These are phyloP conservation scores for Nadsonia starkeyi-henricii DNA, from an alignment of 1,139 yeast genomes.

Conservation along the genomic window DNA sequence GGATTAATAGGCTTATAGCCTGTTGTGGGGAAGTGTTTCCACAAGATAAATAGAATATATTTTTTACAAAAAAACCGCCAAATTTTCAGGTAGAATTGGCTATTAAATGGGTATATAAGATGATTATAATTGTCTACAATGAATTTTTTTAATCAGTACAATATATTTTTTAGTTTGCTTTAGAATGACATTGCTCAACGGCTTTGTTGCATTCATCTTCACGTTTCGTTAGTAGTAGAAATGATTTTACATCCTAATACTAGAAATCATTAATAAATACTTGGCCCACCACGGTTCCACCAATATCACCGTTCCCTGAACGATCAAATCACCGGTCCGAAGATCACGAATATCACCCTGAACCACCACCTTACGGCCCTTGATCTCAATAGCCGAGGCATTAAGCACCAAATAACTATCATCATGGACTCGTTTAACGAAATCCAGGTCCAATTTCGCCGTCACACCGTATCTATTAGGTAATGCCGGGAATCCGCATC, in stretches of 20 bases:
- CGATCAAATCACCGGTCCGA: constrained; percentile 18
- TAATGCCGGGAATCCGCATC: constrained; percentile 73
- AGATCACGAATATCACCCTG: constrained; percentile 36
- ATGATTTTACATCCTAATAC: no score
- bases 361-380: constrained; percentile 73
- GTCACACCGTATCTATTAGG: constrained; percentile 83
- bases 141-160: no score
- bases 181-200: background rate
- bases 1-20: no score
- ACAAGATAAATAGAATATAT: no score
- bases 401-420: constrained; percentile 50
- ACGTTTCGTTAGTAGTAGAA: no score
- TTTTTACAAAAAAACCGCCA: no score
- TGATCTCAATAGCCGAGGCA: constrained; percentile 51
- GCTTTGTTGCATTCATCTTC: no score
- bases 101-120: no score
- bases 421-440: constrained; percentile 50
- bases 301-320: constrained; percentile 9
- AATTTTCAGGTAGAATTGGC: no score
- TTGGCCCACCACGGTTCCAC: constrained; percentile 16
- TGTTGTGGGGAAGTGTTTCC: no score
- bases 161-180: no score
- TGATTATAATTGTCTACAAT: no score
- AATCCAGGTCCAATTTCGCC: constrained; percentile 57
- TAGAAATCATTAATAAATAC: constrained; percentile 15